Evolutionary conservation across 2,329 filamentous ascomycete species (phyloP).

Genomic region (Chaetomiaceae sp.): DNA sequence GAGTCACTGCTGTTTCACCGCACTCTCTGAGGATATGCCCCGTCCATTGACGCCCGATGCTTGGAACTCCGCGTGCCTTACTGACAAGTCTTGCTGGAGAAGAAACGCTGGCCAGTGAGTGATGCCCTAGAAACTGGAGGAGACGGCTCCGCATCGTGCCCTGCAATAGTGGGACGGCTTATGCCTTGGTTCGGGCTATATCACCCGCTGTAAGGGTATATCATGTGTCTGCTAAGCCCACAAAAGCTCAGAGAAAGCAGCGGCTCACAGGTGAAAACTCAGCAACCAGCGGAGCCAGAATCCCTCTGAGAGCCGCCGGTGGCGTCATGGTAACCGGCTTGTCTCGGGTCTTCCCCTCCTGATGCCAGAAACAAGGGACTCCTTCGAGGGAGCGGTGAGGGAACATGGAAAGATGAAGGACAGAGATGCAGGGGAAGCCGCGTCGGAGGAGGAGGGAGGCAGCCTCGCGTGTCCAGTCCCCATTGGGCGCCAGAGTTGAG

Average conservation of each 20-base stretch:
- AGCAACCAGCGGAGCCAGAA: no score
- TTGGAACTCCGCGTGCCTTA: no score
- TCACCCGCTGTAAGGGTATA: slow-evolving; percentile 19
- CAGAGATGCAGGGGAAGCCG: background rate
- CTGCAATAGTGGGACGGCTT: slow-evolving; percentile 20
- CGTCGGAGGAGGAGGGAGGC: slow-evolving; percentile 2
- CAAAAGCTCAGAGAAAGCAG: background rate
- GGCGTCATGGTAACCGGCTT: background rate
- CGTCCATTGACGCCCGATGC: no score
- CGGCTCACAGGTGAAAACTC: background rate
- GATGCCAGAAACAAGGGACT: background rate
- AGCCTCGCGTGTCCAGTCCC: slow-evolving; percentile 3
- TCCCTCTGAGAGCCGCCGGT: background rate
- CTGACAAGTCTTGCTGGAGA: no score
- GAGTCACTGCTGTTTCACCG: no score
- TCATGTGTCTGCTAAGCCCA: slow-evolving; percentile 14
- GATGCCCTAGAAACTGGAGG: background rate
- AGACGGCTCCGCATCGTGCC: background rate
- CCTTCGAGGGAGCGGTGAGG: background rate
- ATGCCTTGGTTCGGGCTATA: slow-evolving; percentile 20
- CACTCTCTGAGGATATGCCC: no score
- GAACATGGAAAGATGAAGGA: background rate
- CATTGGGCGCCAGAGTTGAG: slow-evolving; percentile 13
- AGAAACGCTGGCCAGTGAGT: background rate
- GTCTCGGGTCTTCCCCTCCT: background rate